Percentiles rank a stretch among this genome's conserved stretches.
Conservation (phyloP, 2,329 filamentous ascomycete species). For the Phoma sp. region DNA sequence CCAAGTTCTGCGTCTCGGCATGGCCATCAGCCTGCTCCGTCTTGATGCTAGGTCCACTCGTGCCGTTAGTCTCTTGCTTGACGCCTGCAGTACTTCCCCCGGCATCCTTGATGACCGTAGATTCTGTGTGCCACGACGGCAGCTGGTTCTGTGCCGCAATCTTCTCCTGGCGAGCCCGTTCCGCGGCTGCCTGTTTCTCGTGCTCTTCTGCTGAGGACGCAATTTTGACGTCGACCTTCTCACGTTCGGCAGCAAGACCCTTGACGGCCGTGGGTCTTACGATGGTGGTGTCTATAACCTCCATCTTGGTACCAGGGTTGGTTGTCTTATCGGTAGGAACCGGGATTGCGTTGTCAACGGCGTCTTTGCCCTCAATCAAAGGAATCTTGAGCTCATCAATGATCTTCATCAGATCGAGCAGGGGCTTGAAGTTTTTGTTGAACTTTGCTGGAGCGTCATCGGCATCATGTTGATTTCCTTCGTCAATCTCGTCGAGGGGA, state of each 20-base stretch:
- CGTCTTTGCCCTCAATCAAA: slow-evolving; percentile 73
- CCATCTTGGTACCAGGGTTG: slow-evolving; percentile 67
- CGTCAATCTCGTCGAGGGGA: slow-evolving; percentile 54
- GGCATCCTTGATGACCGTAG: slow-evolving; percentile 62
- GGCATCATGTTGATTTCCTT: slow-evolving; percentile 35
- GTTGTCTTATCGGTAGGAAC: slow-evolving; percentile 69
- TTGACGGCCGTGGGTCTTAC: slow-evolving; percentile 71
- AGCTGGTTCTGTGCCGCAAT: slow-evolving; percentile 72
- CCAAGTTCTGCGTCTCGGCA: slow-evolving; percentile 61
- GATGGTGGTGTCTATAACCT: slow-evolving; percentile 61
- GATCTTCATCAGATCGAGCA: slow-evolving; percentile 75
- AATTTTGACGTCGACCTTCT: slow-evolving; percentile 73
- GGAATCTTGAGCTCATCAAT: slow-evolving; percentile 79
- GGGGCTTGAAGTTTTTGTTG: slow-evolving; percentile 80
- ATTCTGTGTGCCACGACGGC: slow-evolving; percentile 74
- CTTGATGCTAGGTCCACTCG: slow-evolving; percentile 44
- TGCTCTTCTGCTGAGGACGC: slow-evolving; percentile 69
- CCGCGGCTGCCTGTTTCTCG: slow-evolving; percentile 70
- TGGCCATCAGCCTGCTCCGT: slow-evolving; percentile 58
- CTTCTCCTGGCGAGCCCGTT: slow-evolving; percentile 69
- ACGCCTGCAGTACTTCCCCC: slow-evolving; percentile 41
- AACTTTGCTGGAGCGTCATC: slow-evolving; percentile 57
- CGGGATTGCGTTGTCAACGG: slow-evolving; percentile 66
- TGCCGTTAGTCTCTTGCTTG: slow-evolving; percentile 48
- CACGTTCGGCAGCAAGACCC: slow-evolving; percentile 69